Percentiles rank a stretch among this genome's conserved stretches.
phyloP scores from a whole-genome alignment of 306 rosid species.

The Inga leiocalycina region DNA sequence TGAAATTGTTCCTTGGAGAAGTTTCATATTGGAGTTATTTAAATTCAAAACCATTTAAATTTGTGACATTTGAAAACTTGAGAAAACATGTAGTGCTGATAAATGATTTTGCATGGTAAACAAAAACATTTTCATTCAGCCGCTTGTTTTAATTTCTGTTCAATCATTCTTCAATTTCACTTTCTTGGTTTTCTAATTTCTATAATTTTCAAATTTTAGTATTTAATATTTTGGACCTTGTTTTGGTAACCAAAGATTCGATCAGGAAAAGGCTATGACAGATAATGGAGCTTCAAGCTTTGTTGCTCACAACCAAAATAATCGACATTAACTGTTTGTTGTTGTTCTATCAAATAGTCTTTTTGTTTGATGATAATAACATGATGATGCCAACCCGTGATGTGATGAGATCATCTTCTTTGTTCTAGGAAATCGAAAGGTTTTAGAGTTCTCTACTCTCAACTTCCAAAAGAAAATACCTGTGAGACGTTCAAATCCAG shows the following conservation, averaged over 20 bases:
- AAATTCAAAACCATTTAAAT: no score
- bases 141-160: no score
- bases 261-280: neutral
- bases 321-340: neutral
- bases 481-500: neutral
- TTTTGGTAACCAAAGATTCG: no score
- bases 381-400: neutral
- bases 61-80: no score
- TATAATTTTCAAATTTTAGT: no score
- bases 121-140: no score
- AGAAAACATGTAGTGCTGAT: no score
- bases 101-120: no score
- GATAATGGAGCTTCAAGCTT: neutral
- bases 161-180: no score
- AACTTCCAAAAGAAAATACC: neutral
- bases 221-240: neutral
- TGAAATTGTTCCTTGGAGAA: no score
- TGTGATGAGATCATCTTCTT: neutral
- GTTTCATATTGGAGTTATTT: no score
- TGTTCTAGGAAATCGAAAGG: neutral
- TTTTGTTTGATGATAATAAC: neutral
- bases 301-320: neutral
- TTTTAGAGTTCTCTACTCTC: neutral
- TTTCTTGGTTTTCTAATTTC: no score
- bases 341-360: neutral